phyloP scores from a whole-genome alignment of 345 rosid genomes.

The Salix exigua region DNA sequence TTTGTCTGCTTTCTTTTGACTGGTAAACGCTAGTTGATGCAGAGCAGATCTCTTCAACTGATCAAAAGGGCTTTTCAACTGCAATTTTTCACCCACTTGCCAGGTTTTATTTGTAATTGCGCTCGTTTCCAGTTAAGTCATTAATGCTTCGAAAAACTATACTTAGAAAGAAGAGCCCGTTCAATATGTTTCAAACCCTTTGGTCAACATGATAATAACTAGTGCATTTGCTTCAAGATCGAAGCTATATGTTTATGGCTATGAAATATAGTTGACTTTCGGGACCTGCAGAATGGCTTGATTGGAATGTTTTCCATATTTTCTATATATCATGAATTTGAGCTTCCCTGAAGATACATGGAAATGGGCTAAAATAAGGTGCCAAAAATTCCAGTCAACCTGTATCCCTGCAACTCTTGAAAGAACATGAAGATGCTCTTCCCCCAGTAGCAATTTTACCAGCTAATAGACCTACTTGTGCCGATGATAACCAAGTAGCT shows the following conservation, averaged over 20 bases:
- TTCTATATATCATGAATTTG: neutral
- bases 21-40: conserved; percentile 5
- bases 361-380: neutral
- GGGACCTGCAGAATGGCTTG: no score
- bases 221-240: neutral
- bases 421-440: neutral
- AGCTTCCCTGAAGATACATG: neutral
- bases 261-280: neutral
- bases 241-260: neutral
- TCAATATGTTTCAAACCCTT: neutral
- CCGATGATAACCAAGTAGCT: neutral
- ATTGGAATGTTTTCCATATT: neutral
- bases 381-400: neutral
- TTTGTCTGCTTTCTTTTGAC: neutral
- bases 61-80: neutral
- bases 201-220: neutral
- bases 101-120: neutral
- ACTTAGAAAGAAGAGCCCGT: neutral
- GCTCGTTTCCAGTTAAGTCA: neutral
- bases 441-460: neutral
- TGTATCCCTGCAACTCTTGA: neutral
- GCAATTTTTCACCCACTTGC: neutral
- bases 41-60: neutral
- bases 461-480: neutral
- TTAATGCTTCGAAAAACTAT: neutral